Evolutionary conservation across 768 basidiomycete species (phyloP).

Genomic region (Mycena filopes): DNA sequence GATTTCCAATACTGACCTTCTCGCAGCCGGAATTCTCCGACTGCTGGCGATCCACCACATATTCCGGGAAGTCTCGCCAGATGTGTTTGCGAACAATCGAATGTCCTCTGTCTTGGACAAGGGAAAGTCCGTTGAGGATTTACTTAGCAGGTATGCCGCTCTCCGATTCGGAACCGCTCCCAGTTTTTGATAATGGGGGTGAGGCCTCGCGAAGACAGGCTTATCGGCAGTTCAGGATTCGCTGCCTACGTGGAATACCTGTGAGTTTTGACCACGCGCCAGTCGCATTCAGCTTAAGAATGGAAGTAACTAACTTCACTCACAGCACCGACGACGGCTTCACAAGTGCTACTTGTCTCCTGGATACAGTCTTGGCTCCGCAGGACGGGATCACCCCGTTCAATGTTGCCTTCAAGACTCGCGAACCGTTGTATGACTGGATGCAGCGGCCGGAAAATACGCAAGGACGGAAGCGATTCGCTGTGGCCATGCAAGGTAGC

Average conservation of each 20-base stretch:
- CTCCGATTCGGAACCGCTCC: slow-evolving; percentile 9
- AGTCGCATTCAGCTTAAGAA: neutral
- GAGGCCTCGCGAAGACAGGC: slow-evolving; percentile 12
- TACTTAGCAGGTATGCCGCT: slow-evolving; percentile 25
- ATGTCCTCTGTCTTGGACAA: slow-evolving; percentile 43
- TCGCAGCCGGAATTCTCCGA: slow-evolving; percentile 43
- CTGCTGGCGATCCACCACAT: slow-evolving; percentile 47
- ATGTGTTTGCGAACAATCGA: slow-evolving; percentile 46
- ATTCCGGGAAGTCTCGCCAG: slow-evolving; percentile 43
- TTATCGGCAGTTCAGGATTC: slow-evolving; percentile 23
- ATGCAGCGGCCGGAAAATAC: neutral
- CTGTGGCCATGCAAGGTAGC: neutral
- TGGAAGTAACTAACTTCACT: too few relatives aligned
- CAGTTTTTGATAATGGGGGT: neutral
- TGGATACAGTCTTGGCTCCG: neutral
- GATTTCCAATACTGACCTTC: neutral
- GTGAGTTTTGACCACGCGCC: slow-evolving; percentile 14
- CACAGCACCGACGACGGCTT: slow-evolving; percentile 30
- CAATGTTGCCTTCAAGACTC: neutral
- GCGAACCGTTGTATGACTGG: neutral
- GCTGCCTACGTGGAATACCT: slow-evolving; percentile 28
- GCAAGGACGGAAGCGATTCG: neutral
- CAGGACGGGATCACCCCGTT: neutral
- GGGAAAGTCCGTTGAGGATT: slow-evolving; percentile 20
- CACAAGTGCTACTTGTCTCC: neutral